Conservation (phyloP, 2,329 filamentous ascomycete species). For the Byssoonygena ceratinophila region DNA sequence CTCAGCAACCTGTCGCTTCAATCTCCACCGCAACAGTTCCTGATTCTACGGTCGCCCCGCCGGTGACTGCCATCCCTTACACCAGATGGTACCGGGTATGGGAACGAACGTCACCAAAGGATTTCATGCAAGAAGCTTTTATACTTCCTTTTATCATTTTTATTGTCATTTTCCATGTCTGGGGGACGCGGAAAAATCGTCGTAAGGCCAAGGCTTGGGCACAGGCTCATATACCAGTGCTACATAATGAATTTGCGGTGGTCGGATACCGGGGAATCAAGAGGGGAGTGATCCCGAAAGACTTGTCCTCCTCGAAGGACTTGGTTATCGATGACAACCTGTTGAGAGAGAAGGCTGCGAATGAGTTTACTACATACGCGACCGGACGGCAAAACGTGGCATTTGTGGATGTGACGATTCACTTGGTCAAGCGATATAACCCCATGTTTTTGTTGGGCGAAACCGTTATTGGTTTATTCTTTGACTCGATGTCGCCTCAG, state of each 20-base stretch:
- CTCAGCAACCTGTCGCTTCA: conserved; percentile 3
- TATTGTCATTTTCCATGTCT: conserved; percentile 66
- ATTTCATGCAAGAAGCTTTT: conserved; percentile 80
- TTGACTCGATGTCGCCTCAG: conserved; percentile 62
- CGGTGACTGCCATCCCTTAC: conserved; percentile 52
- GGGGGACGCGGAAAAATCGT: conserved; percentile 71
- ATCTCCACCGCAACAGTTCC: conserved; percentile 34
- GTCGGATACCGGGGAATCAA: conserved; percentile 63
- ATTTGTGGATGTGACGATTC: conserved; percentile 76
- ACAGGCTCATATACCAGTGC: conserved; percentile 56
- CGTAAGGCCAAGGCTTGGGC: conserved; percentile 73
- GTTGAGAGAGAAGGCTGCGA: conserved; percentile 75
- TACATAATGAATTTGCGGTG: conserved; percentile 72
- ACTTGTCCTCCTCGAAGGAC: conserved; percentile 15
- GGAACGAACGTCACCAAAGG: conserved; percentile 71
- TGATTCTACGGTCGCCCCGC: conserved; percentile 35
- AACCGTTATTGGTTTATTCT: conserved; percentile 59
- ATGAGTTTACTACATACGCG: conserved; percentile 78
- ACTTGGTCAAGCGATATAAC: conserved; percentile 77
- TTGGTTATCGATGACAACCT: conserved; percentile 33
- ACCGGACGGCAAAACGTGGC: conserved; percentile 88
- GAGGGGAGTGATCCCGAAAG: conserved; percentile 37
- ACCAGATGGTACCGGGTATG: conserved; percentile 96
- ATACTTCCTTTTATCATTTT: conserved; percentile 65
- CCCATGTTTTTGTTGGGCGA: conserved; percentile 60